These are phyloP conservation scores for Lasiodiplodia theobromae DNA, from an alignment of 2,329 filamentous ascomycete species.

Conservation along the genomic window DNA sequence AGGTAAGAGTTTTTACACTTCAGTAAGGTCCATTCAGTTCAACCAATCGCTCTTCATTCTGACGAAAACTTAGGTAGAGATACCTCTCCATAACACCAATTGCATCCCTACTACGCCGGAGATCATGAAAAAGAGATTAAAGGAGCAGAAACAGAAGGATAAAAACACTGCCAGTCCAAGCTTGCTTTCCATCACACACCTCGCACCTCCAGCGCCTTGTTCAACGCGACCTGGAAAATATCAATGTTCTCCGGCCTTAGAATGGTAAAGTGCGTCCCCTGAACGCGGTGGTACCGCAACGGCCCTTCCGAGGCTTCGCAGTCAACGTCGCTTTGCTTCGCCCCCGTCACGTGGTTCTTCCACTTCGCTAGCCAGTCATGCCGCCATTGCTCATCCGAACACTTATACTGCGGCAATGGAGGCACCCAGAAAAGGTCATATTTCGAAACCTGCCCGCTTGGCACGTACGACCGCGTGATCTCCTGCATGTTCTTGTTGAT, in stretches of 20 bases:
- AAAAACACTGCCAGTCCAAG: too few relatives aligned
- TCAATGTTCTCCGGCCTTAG: constrained; percentile 30
- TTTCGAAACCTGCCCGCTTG: constrained; percentile 19
- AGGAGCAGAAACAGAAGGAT: too few relatives aligned
- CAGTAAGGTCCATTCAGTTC: too few relatives aligned
- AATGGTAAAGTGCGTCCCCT: constrained; percentile 29
- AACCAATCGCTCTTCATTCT: too few relatives aligned
- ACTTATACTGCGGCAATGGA: constrained; percentile 29
- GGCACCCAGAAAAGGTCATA: constrained; percentile 29
- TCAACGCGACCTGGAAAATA: constrained; percentile 26
- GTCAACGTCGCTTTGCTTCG: constrained; percentile 23
- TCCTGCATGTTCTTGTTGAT: constrained; percentile 30
- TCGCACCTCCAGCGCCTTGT: constrained; percentile 19
- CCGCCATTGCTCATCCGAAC: constrained; percentile 27
- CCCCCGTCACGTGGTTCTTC: constrained; percentile 24
- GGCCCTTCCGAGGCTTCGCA: constrained; percentile 1
- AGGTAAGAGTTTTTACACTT: too few relatives aligned
- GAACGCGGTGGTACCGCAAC: constrained; percentile 26
- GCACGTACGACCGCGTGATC: constrained; percentile 23
- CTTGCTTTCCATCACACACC: neutral
- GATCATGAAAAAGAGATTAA: too few relatives aligned
- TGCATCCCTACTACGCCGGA: too few relatives aligned
- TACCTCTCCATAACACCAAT: too few relatives aligned
- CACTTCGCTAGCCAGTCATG: constrained; percentile 27
- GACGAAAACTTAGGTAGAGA: too few relatives aligned